Evolutionary conservation across 2,329 filamentous ascomycete species (phyloP).

Genomic region (Fusarium sp.): DNA sequence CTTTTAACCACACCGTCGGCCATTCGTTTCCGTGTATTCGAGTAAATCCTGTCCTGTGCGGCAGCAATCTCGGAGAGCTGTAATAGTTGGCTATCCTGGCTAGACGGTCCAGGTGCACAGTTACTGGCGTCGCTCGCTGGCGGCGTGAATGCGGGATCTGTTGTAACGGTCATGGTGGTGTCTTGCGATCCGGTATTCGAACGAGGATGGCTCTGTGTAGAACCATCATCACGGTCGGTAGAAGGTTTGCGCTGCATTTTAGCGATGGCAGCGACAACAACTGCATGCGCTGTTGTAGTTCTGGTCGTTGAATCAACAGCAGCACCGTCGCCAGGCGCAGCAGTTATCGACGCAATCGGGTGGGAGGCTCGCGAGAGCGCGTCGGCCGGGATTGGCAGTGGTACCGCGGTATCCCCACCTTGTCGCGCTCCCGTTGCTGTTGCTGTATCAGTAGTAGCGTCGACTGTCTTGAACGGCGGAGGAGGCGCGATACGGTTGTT

Average conservation of each 20-base stretch:
- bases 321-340: slow-evolving; percentile 19
- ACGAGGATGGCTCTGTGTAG: slow-evolving; percentile 42
- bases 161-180: slow-evolving; percentile 41
- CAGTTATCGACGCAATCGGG: slow-evolving; percentile 35
- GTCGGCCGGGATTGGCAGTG: slow-evolving; percentile 40
- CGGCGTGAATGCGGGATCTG: slow-evolving; percentile 44
- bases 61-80: slow-evolving; percentile 70
- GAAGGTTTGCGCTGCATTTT: slow-evolving; percentile 35
- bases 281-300: slow-evolving; percentile 29
- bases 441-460: slow-evolving; percentile 31
- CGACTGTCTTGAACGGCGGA: slow-evolving; percentile 28
- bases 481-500: slow-evolving; percentile 37
- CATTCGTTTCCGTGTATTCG: slow-evolving; percentile 74
- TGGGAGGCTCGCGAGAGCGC: slow-evolving; percentile 43
- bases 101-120: slow-evolving; percentile 46
- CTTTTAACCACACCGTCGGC: slow-evolving; percentile 80
- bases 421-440: slow-evolving; percentile 37
- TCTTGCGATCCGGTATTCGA: slow-evolving; percentile 44
- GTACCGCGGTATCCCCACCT: slow-evolving; percentile 46
- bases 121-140: slow-evolving; percentile 42
- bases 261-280: slow-evolving; percentile 18
- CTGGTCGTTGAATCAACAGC: slow-evolving; percentile 26
- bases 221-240: slow-evolving; percentile 43
- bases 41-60: slow-evolving; percentile 58
- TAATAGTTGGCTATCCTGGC: slow-evolving; percentile 67